Evolutionary conservation across 371 early-diverging fungal genomes (phyloP), one percentile per base, ranked within the genome.

Genomic region (Actinomortierella ambigua): DNA sequence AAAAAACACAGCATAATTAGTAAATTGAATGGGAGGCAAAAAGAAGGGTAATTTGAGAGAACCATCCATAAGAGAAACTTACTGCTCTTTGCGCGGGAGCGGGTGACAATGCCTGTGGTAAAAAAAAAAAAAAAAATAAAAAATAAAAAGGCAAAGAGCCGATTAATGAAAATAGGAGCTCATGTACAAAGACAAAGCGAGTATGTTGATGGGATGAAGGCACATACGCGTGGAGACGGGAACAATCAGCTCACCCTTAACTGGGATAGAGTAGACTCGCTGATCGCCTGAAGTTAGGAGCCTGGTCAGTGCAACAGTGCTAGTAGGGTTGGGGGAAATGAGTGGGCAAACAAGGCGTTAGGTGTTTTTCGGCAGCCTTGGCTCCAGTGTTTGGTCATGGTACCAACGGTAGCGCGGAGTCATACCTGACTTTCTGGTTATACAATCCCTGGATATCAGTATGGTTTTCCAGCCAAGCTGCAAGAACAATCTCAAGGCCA

Each of bases 211-310:
- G 13, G n/a, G 18, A 18, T 34, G 24, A 23, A 8, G 26, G 20
- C 0, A 63, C 75, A 54, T 85, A 79, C 85, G 83, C 55, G 87
- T 81, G n/a, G 85, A 86, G 22, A 84, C 81, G 20, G 79, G 68
- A 29, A 88, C 87, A 58, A 93, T 87, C 57, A 92, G 77, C 39
- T 94, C 92, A 49, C 96, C 95, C 59, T 91, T 86, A 34, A 94
- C 94, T 39, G 82, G 75, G 50, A 96, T 77, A 18, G 61, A 65
- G 15, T 76, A 57, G n/a, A 97, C 65, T 27, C 91, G 77, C 44
- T 90, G 82, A 67, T 95, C 93, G 7, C 70, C 82, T 5, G 84
- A 78, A 42, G 77, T 53, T 53, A 88, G 88, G 40, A 96, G 71
- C 63, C 90, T 89, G 27, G 88, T 85, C 68, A 97, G 75, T 0